Conservation (phyloP, 2,329 filamentous ascomycete species). For the Fusarium keratoplasticum region DNA sequence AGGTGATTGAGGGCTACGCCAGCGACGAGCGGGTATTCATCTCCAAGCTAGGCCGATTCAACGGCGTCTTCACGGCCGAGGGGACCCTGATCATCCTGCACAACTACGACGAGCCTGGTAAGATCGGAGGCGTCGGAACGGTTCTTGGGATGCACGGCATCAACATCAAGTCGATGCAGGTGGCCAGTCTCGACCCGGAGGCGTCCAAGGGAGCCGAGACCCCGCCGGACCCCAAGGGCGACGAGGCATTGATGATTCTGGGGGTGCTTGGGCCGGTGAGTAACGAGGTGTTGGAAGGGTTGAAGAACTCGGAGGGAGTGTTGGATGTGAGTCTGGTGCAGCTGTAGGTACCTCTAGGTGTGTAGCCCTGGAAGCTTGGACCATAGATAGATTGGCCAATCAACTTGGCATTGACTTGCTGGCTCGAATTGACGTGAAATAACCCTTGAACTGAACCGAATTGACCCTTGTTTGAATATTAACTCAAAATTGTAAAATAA, state of each 20-base stretch:
- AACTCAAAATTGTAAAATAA: not conserved
- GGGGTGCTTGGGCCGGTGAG: conserved; percentile 76
- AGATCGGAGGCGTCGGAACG: conserved; percentile 83
- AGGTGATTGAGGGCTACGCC: conserved; percentile 74
- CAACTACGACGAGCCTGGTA: conserved; percentile 85
- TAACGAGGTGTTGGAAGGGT: conserved; percentile 63
- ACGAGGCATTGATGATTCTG: conserved; percentile 85
- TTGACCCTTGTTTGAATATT: not conserved
- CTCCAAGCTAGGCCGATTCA: conserved; percentile 78
- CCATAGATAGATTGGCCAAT: conserved; percentile 1
- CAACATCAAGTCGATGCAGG: conserved; percentile 86
- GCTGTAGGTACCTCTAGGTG: conserved; percentile 44
- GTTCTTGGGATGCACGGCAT: conserved; percentile 76
- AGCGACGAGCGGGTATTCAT: conserved; percentile 75
- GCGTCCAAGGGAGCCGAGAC: conserved; percentile 38
- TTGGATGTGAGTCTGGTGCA: conserved; percentile 66
- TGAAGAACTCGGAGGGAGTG: conserved; percentile 64
- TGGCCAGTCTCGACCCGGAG: conserved; percentile 62
- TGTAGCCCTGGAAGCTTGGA: not conserved
- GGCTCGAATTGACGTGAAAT: not conserved
- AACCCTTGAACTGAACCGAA: not conserved
- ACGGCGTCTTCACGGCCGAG: conserved; percentile 77
- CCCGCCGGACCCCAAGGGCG: conserved; percentile 50
- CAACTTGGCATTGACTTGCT: not conserved
- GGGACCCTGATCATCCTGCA: conserved; percentile 82